A percentile compares a stretch with the other conserved stretches of the same genome.
These are phyloP conservation scores for Fraxinus excelsior DNA, from an alignment of 257 asterid species.

Conservation along the genomic window DNA sequence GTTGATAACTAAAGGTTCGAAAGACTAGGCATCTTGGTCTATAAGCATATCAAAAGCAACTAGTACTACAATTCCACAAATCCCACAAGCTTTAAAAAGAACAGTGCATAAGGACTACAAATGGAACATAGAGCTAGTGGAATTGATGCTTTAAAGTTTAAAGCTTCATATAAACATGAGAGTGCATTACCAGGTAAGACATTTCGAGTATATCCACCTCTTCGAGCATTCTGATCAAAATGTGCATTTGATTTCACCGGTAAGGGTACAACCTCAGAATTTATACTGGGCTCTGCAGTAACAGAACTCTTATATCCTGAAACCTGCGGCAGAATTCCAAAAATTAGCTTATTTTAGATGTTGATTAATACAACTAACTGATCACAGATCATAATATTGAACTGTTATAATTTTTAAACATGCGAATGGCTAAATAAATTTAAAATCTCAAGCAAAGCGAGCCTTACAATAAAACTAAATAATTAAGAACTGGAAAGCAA, in stretches of 20 bases:
- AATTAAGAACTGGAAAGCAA: background rate
- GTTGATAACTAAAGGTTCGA: background rate
- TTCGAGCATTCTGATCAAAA: slow-evolving; percentile 57
- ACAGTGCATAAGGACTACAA: no score
- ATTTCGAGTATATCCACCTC: slow-evolving; percentile 54
- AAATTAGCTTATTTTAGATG: background rate
- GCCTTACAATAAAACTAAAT: slow-evolving; percentile 4
- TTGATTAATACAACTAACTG: background rate
- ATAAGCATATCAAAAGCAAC: background rate
- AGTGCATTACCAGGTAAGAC: slow-evolving; percentile 55
- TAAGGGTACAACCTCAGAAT: slow-evolving; percentile 35
- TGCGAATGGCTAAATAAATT: background rate
- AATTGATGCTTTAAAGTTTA: slow-evolving; percentile 4
- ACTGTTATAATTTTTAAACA: background rate
- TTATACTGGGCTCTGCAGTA: slow-evolving; percentile 54
- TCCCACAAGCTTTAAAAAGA: background rate
- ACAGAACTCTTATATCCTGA: slow-evolving; percentile 41
- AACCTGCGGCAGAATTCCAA: slow-evolving; percentile 52
- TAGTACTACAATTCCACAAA: background rate
- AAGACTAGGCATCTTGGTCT: background rate
- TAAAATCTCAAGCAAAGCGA: background rate
- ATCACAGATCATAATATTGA: background rate
- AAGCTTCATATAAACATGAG: slow-evolving; percentile 14
- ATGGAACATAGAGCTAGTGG: background rate
- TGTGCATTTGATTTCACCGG: slow-evolving; percentile 45